phyloP scores from a whole-genome alignment of 179 eudicot species.

The Camellia oleifera region DNA sequence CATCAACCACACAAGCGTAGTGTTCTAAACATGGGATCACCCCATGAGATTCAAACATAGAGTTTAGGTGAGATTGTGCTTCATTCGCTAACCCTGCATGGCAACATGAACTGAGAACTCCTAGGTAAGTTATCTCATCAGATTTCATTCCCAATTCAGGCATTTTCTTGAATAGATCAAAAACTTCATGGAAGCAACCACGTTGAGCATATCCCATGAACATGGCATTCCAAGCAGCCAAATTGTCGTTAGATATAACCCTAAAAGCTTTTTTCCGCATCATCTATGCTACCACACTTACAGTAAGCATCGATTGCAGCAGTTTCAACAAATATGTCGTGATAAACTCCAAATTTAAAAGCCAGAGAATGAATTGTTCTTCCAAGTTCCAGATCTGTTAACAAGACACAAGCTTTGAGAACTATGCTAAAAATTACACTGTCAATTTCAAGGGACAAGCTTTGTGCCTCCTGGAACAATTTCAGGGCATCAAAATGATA shows the following conservation, averaged over 20 bases:
- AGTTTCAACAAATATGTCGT: slow-evolving; percentile 48
- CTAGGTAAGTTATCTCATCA: slow-evolving; percentile 37
- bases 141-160: slow-evolving; percentile 23
- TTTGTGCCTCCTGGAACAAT: slow-evolving; percentile 33
- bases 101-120: slow-evolving; percentile 36
- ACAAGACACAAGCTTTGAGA: slow-evolving; percentile 47
- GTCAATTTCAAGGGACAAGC: slow-evolving; percentile 27
- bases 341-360: slow-evolving; percentile 39
- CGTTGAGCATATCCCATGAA: slow-evolving; percentile 53
- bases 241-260: slow-evolving; percentile 33
- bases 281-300: slow-evolving; percentile 58
- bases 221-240: slow-evolving; percentile 47
- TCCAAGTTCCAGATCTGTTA: slow-evolving; percentile 50
- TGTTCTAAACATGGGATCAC: slow-evolving; percentile 38
- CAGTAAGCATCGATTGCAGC: slow-evolving; percentile 68
- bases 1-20: slow-evolving; percentile 40
- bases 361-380: slow-evolving; percentile 53
- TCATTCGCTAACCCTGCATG: slow-evolving; percentile 38
- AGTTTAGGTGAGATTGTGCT: slow-evolving; percentile 26
- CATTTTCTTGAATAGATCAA: slow-evolving; percentile 44
- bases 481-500: slow-evolving; percentile 45
- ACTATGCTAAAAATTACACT: slow-evolving; percentile 29
- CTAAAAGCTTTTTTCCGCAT: slow-evolving; percentile 49
- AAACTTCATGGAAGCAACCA: slow-evolving; percentile 44
- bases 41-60: slow-evolving; percentile 28